Evolutionary conservation across 2,329 filamentous ascomycete genomes (phyloP), one percentile per base, ranked within the genome.

Genomic region (Cladosporium sp.): DNA sequence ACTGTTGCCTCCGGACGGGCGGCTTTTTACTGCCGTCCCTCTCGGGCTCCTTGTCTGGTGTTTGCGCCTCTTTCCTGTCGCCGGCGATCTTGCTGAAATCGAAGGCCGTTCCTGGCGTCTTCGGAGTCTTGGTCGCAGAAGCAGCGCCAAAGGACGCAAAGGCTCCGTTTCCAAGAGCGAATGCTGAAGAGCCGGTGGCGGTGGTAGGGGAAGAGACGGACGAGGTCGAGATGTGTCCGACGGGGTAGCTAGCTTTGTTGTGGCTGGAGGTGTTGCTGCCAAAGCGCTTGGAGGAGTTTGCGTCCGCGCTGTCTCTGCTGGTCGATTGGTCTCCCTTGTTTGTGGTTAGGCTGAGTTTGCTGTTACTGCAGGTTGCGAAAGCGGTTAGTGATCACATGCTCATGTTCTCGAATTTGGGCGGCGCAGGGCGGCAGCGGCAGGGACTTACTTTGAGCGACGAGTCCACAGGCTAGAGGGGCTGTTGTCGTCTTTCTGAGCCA

Each of bases 81-180:
- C 76, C 76, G 57, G 79, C 75, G 58, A 80, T 78, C 79, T 88
- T 87, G 70, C 87, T 87, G 70, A 90, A 85, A 70, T 97, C 93
- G 78, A 96, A 91, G 16, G 90, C 88, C 69, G 91, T 90, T 59
- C 90, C 91, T 26, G 74, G 73, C n/a, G 73, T 75, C 83, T 97
- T 98, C 61, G 93, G 91, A 2, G 93, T 93, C 82, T 96, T 97
- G 36, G 86, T 85, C 16, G 67, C 65, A 34, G 90, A 87, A 51
- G 84, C 84, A 51, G 84, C 84, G 26, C 94, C 93, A 78, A 96
- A 96, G n/a, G 93, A 96, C 46, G 94, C 94, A 78, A 99, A 99
- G 64, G 95, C 95, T 72, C 95, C 95, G 21, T 92, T 96, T 48
- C 95, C 95, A 67, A 99, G 83, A 59, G 93, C 93, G 80, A 99